A percentile compares a stretch with the other conserved stretches of the same genome.
Evolutionary conservation across 2,329 filamentous ascomycete species (phyloP).

Genomic region (Tolypocladium paradoxum): DNA sequence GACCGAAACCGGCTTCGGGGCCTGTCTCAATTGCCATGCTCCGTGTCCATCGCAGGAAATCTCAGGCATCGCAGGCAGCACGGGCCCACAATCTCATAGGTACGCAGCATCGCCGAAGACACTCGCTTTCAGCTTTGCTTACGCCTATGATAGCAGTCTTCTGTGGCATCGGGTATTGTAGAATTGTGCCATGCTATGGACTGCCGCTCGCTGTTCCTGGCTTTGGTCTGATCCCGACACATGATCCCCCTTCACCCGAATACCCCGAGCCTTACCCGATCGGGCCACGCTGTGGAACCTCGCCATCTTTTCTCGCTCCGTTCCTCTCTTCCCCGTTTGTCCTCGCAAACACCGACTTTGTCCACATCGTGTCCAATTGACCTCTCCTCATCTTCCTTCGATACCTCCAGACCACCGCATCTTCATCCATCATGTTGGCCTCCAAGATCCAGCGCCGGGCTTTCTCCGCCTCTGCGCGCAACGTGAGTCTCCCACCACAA

Average conservation of each 20-base stretch:
- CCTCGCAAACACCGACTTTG: conserved; percentile 7
- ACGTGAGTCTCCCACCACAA: conserved; percentile 43
- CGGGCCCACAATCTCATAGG: no score
- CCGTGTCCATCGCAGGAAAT: no score
- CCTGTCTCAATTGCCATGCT: neutral
- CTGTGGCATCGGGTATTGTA: no score
- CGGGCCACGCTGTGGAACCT: neutral
- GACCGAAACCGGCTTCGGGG: neutral
- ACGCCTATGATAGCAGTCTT: no score
- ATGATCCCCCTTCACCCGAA: conserved; percentile 3
- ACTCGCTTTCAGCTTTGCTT: no score
- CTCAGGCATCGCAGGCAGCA: no score
- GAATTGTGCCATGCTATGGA: neutral
- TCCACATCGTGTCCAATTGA: conserved; percentile 4
- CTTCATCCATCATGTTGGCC: conserved; percentile 55
- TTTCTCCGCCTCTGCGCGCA: conserved; percentile 69
- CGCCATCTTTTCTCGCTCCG: conserved; percentile 10
- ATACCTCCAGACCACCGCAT: conserved; percentile 9
- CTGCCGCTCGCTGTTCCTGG: neutral
- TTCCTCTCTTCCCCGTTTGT: conserved; percentile 8
- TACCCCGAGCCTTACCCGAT: conserved; percentile 13
- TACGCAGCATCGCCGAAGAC: no score
- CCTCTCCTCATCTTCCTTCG: conserved; percentile 7
- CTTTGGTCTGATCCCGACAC: neutral
- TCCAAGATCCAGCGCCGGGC: conserved; percentile 63